A percentile compares a stretch with the other conserved stretches of the same genome.
Conservation (phyloP, 1,284 basidiomycete species). For the Austropuccinia psidii region DNA sequence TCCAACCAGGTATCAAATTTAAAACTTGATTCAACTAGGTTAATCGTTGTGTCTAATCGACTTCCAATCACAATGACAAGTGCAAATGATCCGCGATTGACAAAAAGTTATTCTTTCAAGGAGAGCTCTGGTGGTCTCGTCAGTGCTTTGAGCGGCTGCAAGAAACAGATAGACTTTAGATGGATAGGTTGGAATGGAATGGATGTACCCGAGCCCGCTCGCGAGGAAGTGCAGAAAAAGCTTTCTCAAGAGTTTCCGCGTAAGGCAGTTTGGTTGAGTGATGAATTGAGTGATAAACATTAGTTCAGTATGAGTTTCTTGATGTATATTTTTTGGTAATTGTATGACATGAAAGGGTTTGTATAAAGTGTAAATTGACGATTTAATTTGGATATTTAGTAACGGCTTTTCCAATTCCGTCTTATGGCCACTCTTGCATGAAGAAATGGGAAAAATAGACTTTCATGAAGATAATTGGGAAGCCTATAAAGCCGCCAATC, state of each 20-base stretch:
- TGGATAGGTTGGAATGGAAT: slow-evolving; percentile 51
- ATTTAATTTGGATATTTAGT: neutral
- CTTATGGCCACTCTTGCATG: slow-evolving; percentile 98
- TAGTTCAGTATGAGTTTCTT: slow-evolving; percentile 88
- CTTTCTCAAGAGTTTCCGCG: slow-evolving; percentile 91
- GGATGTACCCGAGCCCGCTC: slow-evolving; percentile 79
- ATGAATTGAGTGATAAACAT: slow-evolving; percentile 91
- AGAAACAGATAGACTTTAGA: slow-evolving; percentile 64
- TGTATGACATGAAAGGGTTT: slow-evolving; percentile 23
- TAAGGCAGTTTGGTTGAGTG: slow-evolving; percentile 95
- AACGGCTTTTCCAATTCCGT: slow-evolving; percentile 89
- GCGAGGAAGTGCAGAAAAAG: slow-evolving; percentile 72
- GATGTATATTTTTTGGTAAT: neutral
- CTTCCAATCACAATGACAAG: slow-evolving; percentile 6
- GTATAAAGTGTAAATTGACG: neutral
- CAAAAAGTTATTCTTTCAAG: slow-evolving; percentile 40
- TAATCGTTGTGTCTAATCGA: slow-evolving; percentile 15
- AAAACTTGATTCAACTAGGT: no score
- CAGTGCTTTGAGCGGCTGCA: slow-evolving; percentile 86
- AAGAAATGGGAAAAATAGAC: slow-evolving; percentile 90
- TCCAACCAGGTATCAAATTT: no score
- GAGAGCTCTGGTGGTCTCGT: slow-evolving; percentile 94
- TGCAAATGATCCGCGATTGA: neutral
- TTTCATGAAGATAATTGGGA: slow-evolving; percentile 98
- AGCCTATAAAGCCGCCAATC: slow-evolving; percentile 93